phyloP scores from a whole-genome alignment of 2,329 filamentous ascomycete genomes.

The Byssoonygena ceratinophila region DNA sequence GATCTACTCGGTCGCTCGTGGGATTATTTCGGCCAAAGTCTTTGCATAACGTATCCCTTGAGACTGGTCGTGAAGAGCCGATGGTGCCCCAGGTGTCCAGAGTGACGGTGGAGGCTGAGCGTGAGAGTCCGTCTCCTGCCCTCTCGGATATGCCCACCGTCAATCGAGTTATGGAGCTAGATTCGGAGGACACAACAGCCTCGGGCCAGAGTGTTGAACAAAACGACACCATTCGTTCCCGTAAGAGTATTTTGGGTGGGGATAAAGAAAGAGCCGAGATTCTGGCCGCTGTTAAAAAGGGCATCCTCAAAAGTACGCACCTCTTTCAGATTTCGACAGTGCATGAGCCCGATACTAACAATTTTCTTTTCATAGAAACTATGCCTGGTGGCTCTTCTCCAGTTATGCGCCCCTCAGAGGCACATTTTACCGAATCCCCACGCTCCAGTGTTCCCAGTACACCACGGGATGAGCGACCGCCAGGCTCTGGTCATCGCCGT shows the following conservation, averaged over 20 bases:
- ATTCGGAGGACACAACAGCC: slow-evolving; percentile 11
- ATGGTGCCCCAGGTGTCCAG: slow-evolving; percentile 83
- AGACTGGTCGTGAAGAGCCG: slow-evolving; percentile 52
- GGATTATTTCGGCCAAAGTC: slow-evolving; percentile 94
- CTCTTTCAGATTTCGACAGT: not conserved
- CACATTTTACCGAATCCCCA: slow-evolving; percentile 63
- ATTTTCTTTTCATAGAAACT: slow-evolving; percentile 12
- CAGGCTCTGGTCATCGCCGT: slow-evolving; percentile 48
- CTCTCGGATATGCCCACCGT: not conserved
- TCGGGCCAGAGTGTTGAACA: slow-evolving; percentile 47
- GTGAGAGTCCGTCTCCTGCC: slow-evolving; percentile 56
- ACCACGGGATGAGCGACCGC: slow-evolving; percentile 62
- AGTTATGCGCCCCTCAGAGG: slow-evolving; percentile 49
- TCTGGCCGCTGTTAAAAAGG: slow-evolving; percentile 83
- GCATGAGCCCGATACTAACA: not conserved
- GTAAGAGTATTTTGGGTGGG: slow-evolving; percentile 82
- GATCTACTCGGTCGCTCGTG: slow-evolving; percentile 77
- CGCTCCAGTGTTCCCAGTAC: slow-evolving; percentile 80
- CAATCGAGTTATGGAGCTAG: slow-evolving; percentile 1
- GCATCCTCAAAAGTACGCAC: slow-evolving; percentile 77
- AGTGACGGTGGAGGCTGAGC: slow-evolving; percentile 89
- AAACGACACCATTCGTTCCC: slow-evolving; percentile 31
- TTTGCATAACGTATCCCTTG: slow-evolving; percentile 63
- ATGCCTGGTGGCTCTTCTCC: slow-evolving; percentile 50
- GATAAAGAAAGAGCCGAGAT: slow-evolving; percentile 87